These are phyloP conservation scores for Coelastrella sp. DNA, from an alignment of 139 green algal genomes.

Conservation along the genomic window DNA sequence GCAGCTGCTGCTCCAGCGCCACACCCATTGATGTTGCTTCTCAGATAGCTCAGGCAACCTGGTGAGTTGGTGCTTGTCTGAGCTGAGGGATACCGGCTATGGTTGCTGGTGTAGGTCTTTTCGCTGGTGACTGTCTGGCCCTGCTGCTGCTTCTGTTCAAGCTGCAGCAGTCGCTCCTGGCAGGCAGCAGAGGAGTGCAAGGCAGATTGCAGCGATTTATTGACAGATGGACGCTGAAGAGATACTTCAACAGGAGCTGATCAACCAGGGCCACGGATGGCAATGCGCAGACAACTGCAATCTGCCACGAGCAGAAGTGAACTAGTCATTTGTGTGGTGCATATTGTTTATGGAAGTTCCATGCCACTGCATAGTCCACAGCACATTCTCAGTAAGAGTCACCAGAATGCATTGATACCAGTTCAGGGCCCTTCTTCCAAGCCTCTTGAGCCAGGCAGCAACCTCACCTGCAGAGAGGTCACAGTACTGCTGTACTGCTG, in stretches of 20 bases:
- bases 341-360: too few relatives aligned
- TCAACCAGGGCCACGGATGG: too few relatives aligned
- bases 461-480: slow-evolving; percentile 27
- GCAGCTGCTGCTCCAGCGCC: not conserved
- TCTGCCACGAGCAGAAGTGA: too few relatives aligned
- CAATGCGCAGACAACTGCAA: too few relatives aligned
- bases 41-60: not conserved
- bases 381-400: too few relatives aligned
- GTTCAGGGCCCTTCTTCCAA: too few relatives aligned
- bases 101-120: not conserved
- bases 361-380: too few relatives aligned
- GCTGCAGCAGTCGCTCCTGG: slow-evolving; percentile 16
- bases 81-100: not conserved
- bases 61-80: not conserved
- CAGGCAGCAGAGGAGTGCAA: not conserved
- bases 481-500: not conserved
- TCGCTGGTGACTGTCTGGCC: not conserved
- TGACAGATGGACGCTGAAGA: too few relatives aligned
- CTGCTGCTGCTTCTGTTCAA: slow-evolving; percentile 4
- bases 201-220: not conserved
- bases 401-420: too few relatives aligned
- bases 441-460: too few relatives aligned
- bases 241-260: too few relatives aligned
- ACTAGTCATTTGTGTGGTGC: too few relatives aligned
- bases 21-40: not conserved